Evolutionary conservation across 331 rosid species (phyloP).

Genomic region (Phaseolus coccineus): DNA sequence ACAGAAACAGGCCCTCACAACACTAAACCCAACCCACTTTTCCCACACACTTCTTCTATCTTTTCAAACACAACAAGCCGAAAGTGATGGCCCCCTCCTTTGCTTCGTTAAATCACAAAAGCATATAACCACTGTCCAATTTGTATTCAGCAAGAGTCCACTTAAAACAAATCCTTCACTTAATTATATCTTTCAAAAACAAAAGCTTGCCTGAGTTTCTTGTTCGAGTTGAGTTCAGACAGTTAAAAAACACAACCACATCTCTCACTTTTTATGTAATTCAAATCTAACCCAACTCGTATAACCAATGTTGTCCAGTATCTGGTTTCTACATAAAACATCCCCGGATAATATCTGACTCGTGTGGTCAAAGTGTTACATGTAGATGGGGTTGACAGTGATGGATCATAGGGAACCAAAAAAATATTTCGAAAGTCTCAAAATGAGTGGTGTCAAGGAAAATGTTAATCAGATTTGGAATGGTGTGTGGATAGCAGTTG

Average conservation of each 20-base stretch:
- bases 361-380: no score
- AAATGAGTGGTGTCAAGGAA: no score
- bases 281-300: neutral
- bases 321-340: neutral
- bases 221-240: constrained; percentile 25
- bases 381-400: no score
- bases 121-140: constrained; percentile 41
- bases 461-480: no score
- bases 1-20: constrained; percentile 61
- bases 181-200: constrained; percentile 24
- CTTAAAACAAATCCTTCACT: neutral
- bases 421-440: no score
- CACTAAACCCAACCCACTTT: constrained; percentile 69
- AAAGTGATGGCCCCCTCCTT: constrained; percentile 71
- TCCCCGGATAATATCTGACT: no score
- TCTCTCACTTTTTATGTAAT: neutral
- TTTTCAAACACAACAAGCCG: constrained; percentile 53
- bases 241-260: neutral
- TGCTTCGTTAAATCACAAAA: constrained; percentile 68
- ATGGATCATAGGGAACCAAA: no score
- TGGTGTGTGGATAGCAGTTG: no score
- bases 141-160: neutral
- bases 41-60: constrained; percentile 50
- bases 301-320: neutral
- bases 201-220: constrained; percentile 5